Percentiles rank a stretch among this genome's conserved stretches.
Evolutionary conservation across 208 protist genomes (phyloP).

Genomic region (Spongospora subterranea): DNA sequence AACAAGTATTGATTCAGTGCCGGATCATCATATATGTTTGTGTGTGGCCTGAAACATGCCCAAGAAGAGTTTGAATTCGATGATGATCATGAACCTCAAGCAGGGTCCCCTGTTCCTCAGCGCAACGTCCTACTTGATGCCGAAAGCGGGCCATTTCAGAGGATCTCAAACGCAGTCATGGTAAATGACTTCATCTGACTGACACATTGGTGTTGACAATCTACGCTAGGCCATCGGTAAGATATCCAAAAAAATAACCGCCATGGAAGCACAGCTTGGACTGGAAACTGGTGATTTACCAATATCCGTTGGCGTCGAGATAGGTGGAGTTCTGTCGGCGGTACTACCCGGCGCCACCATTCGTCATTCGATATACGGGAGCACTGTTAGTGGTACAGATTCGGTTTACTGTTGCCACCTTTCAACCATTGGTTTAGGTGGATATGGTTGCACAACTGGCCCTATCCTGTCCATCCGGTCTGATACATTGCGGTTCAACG

Average conservation of each 20-base stretch:
- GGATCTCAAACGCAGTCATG: neutral
- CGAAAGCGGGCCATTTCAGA: neutral
- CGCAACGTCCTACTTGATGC: too few species aligned
- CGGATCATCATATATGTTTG: conserved; percentile 30
- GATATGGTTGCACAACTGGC: conserved; percentile 7
- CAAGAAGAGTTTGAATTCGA: conserved; percentile 52
- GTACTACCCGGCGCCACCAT: neutral
- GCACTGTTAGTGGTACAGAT: neutral
- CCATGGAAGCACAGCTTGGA: neutral
- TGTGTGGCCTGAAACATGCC: neutral
- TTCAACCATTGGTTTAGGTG: conserved; percentile 1
- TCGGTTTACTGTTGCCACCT: neutral
- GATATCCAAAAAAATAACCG: neutral
- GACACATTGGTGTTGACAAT: neutral
- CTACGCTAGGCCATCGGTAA: neutral
- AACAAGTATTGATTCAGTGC: neutral
- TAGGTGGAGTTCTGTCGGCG: conserved; percentile 12
- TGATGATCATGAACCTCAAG: neutral
- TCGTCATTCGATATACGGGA: neutral
- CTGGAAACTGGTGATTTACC: neutral
- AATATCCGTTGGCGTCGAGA: neutral
- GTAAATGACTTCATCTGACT: neutral
- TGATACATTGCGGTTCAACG: neutral
- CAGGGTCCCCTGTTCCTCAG: too few species aligned
- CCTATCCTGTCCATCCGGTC: neutral